A percentile compares a stretch with the other conserved stretches of the same genome.
Conservation (phyloP, 2,329 filamentous ascomycete genomes). For the Aspergillus eucalypticola region DNA sequence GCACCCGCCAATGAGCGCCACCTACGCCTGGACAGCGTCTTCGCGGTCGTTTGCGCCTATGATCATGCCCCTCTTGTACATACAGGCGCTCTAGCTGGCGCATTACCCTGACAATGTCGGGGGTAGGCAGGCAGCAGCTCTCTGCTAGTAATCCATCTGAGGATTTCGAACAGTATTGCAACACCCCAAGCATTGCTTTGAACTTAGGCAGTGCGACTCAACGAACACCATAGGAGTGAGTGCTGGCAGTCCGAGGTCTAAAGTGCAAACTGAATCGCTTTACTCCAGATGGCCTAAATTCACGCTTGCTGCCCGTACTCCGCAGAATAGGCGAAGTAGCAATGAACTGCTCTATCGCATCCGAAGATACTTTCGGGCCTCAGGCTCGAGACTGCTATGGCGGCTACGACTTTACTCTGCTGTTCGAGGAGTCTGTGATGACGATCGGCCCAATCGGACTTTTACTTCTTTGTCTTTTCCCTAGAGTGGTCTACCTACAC, state of each 20-base stretch:
- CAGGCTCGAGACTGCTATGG: background rate
- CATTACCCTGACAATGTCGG: background rate
- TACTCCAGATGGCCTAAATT: background rate
- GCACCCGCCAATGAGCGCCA: background rate
- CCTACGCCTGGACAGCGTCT: background rate
- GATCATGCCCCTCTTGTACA: background rate
- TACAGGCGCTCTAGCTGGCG: background rate
- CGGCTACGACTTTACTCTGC: background rate
- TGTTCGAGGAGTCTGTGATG: constrained; percentile 1
- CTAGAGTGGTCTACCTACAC: background rate
- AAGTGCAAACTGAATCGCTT: background rate
- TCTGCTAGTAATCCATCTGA: background rate
- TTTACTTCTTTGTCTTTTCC: background rate
- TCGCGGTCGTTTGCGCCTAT: background rate
- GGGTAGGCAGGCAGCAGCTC: background rate
- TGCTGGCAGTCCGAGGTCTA: background rate
- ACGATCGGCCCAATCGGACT: background rate
- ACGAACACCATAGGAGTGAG: background rate
- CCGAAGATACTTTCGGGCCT: background rate
- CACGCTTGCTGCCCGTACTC: background rate
- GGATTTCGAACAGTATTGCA: background rate
- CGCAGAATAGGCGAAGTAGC: background rate
- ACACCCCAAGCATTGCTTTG: background rate
- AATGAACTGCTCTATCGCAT: background rate
- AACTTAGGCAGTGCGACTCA: background rate